Evolutionary conservation across 2,329 filamentous ascomycete genomes (phyloP).

Genomic region (Sclerotinia nivalis): DNA sequence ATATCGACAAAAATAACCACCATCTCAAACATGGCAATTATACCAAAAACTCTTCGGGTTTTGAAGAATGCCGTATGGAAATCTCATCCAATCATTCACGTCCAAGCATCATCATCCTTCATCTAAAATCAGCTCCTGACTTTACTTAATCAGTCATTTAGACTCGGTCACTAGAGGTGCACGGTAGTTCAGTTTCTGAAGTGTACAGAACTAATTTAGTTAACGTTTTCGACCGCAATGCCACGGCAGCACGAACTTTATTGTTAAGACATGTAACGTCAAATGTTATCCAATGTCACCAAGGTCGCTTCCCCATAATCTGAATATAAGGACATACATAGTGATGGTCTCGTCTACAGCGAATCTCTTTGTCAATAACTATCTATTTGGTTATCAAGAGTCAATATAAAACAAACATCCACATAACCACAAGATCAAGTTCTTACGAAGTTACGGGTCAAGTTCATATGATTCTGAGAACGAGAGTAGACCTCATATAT

Average conservation of each 20-base stretch:
- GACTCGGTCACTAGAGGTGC: constrained; percentile 10
- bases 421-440: not conserved
- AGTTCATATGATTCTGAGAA: not conserved
- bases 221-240: constrained; percentile 10
- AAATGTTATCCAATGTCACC: constrained; percentile 8
- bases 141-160: not conserved
- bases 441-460: constrained; percentile 4
- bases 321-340: not conserved
- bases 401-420: not conserved
- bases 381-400: not conserved
- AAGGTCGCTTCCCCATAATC: constrained; percentile 14
- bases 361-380: not conserved
- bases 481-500: constrained; percentile 15
- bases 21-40: not conserved
- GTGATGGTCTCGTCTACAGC: not conserved
- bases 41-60: not conserved
- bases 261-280: constrained; percentile 14
- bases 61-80: constrained; percentile 5
- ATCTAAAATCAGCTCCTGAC: constrained; percentile 10
- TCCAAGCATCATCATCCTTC: constrained; percentile 2
- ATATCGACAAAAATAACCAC: not conserved
- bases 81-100: not conserved
- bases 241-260: constrained; percentile 21
- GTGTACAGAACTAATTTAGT: constrained; percentile 13
- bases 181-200: constrained; percentile 8